phyloP scores from a whole-genome alignment of 192 early-diverging fungal genomes.

The Dissophora globulifera region DNA sequence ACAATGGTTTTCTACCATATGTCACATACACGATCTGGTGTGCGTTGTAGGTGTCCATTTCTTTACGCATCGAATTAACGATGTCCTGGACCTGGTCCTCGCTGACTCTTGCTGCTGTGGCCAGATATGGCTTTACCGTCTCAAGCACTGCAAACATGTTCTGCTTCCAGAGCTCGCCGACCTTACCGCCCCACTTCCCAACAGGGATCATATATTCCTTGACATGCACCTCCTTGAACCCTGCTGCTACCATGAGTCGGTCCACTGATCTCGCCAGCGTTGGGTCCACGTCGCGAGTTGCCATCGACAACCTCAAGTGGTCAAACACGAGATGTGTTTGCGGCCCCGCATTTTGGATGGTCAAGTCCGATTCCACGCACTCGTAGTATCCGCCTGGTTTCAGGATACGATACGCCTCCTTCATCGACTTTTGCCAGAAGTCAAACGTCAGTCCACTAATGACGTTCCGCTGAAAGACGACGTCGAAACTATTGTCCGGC shows the following conservation, averaged over 20 bases:
- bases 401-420: conserved; percentile 35
- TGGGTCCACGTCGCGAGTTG: conserved; percentile 10
- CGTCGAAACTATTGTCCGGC: conserved; percentile 38
- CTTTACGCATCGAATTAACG: conserved; percentile 22
- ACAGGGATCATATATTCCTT: conserved; percentile 30
- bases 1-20: conserved; percentile 23
- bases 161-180: conserved; percentile 35
- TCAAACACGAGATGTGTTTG: conserved; percentile 28
- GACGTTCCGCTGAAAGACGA: conserved; percentile 48
- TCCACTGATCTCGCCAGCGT: conserved; percentile 26
- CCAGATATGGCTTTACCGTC: conserved; percentile 18
- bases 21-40: conserved; percentile 20
- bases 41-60: conserved; percentile 3
- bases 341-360: conserved; percentile 26
- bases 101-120: conserved; percentile 12
- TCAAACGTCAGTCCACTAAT: conserved; percentile 31
- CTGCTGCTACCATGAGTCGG: conserved; percentile 17
- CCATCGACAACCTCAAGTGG: conserved; percentile 34
- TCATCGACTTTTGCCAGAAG: conserved; percentile 34
- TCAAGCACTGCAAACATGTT: conserved; percentile 27
- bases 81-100: conserved; percentile 23
- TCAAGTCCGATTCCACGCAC: conserved; percentile 41
- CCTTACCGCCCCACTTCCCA: conserved; percentile 38
- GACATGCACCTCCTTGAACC: conserved; percentile 34
- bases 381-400: conserved; percentile 52